Conservation (phyloP, 176 grass and related monocot genomes). For the Phoenix roebelenii region DNA sequence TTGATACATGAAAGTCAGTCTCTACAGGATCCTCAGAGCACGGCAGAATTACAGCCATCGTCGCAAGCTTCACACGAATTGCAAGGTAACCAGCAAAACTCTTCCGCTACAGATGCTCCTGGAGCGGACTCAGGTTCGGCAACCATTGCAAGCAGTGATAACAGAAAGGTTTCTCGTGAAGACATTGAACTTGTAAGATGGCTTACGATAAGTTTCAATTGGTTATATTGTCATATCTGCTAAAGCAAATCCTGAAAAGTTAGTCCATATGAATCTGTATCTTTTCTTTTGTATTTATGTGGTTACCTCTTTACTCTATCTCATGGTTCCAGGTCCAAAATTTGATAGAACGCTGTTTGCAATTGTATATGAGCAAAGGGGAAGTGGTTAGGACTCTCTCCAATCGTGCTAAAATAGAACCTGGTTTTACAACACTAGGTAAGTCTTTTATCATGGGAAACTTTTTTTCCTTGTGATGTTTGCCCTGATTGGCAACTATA, state of each 20-base stretch:
- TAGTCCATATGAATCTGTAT: too few species aligned
- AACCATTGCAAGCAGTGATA: slow-evolving; percentile 55
- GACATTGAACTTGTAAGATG: slow-evolving; percentile 89
- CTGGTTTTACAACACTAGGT: slow-evolving; percentile 95
- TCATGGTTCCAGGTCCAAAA: slow-evolving; percentile 68
- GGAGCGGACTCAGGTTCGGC: slow-evolving; percentile 53
- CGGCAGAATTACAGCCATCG: slow-evolving; percentile 47
- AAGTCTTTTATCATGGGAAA: background rate
- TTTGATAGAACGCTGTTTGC: slow-evolving; percentile 94
- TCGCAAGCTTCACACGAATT: slow-evolving; percentile 64
- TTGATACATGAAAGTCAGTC: background rate
- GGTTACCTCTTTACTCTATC: too few species aligned
- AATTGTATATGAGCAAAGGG: slow-evolving; percentile 94
- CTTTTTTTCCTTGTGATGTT: too few species aligned
- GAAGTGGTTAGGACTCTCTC: slow-evolving; percentile 88
- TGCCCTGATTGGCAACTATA: too few species aligned
- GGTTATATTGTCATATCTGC: background rate
- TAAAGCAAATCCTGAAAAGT: too few species aligned
- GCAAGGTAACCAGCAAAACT: slow-evolving; percentile 52
- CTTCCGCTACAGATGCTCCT: slow-evolving; percentile 42
- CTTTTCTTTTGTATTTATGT: too few species aligned
- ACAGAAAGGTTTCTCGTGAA: slow-evolving; percentile 87
- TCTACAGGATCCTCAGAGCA: slow-evolving; percentile 70
- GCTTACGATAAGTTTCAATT: background rate
- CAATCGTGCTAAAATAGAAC: slow-evolving; percentile 92